Percentiles rank a stretch among this genome's conserved stretches.
These are phyloP conservation scores for Penicillium concentricum DNA, from an alignment of 2,329 filamentous ascomycete species.

Conservation along the genomic window DNA sequence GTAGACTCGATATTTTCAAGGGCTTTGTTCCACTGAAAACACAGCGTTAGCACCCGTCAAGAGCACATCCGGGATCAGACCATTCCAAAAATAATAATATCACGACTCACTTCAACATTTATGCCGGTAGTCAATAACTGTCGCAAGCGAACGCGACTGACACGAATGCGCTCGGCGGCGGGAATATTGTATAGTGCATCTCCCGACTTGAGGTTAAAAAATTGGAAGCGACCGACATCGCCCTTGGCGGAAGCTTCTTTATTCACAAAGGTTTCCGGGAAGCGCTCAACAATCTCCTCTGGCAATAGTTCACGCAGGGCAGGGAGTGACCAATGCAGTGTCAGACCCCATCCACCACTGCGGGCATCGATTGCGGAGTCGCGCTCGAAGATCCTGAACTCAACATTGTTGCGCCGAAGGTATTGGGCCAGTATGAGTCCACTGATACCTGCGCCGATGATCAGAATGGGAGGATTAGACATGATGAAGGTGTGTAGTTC, in stretches of 20 bases:
- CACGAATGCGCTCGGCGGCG: constrained; percentile 48
- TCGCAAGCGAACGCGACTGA: constrained; percentile 50
- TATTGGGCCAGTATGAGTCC: constrained; percentile 45
- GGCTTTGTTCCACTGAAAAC: constrained; percentile 40
- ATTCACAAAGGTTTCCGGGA: constrained; percentile 56
- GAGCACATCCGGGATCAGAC: too few species aligned
- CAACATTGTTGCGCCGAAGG: constrained; percentile 34
- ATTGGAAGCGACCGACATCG: constrained; percentile 52
- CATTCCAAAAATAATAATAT: not conserved
- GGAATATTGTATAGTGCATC: constrained; percentile 48
- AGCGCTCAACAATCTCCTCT: constrained; percentile 43
- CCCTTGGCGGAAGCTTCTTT: constrained; percentile 50
- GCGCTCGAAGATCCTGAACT: constrained; percentile 43
- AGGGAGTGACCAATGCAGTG: constrained; percentile 61
- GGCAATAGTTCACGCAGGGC: constrained; percentile 55
- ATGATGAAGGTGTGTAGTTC: constrained; percentile 12
- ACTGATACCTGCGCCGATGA: constrained; percentile 45
- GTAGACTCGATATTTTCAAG: constrained; percentile 35
- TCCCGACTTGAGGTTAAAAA: constrained; percentile 56
- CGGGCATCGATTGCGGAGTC: constrained; percentile 48
- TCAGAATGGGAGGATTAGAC: constrained; percentile 38
- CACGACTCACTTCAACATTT: constrained; percentile 45
- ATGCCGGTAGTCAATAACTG: constrained; percentile 48
- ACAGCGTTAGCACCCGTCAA: not conserved
- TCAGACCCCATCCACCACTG: constrained; percentile 62